phyloP scores from a whole-genome alignment of 148 eudicot genomes.

The Dysphania ambrosioides region DNA sequence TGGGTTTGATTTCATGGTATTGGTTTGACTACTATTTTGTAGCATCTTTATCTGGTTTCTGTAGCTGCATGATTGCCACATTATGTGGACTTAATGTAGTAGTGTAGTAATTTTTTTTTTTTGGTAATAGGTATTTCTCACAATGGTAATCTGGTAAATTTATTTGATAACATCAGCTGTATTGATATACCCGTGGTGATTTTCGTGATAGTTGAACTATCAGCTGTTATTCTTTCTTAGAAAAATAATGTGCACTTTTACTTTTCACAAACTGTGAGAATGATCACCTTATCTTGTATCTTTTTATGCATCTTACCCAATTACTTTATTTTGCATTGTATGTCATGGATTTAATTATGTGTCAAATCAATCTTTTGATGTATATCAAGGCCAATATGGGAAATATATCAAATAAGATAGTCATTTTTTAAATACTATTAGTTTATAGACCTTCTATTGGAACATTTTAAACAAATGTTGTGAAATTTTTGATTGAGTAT shows the following conservation, averaged over 20 bases:
- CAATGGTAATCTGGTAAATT: neutral
- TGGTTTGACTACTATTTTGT: neutral
- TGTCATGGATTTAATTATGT: neutral
- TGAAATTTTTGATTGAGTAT: neutral
- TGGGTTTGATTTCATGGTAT: slow-evolving; percentile 22
- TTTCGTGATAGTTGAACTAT: neutral
- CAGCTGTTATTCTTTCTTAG: neutral
- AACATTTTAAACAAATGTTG: neutral
- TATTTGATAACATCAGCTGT: neutral
- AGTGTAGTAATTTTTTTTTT: neutral
- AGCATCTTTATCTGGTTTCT: slow-evolving; percentile 3
- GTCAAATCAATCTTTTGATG: neutral
- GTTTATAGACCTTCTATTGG: neutral
- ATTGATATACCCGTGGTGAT: neutral
- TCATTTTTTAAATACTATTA: no score
- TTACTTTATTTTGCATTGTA: neutral
- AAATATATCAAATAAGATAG: neutral
- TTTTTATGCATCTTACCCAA: neutral
- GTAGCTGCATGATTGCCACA: neutral
- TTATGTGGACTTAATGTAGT: neutral
- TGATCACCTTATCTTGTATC: neutral
- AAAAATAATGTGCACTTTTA: neutral
- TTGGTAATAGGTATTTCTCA: neutral
- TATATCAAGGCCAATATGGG: neutral
- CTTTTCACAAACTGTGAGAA: neutral